Conservation (phyloP, 192 early-diverging fungal species). For the Coemansia sp. region DNA sequence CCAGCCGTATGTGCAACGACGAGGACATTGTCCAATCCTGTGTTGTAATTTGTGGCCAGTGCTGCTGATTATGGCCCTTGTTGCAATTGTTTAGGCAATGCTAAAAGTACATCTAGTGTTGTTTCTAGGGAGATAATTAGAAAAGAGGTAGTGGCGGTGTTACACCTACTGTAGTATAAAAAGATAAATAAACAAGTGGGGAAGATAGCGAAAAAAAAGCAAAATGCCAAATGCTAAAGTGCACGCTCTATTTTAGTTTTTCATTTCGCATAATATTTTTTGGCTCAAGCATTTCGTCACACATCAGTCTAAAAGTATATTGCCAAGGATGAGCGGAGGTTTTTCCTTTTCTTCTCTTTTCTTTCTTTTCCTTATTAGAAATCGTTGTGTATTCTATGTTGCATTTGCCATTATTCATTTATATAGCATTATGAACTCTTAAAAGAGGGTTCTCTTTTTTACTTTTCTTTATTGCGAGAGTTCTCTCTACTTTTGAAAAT, state of each 20-base stretch:
- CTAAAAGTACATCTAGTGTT: no score
- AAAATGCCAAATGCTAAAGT: no score
- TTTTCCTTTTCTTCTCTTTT: neutral
- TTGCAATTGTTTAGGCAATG: no score
- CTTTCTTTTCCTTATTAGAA: neutral
- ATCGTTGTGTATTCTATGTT: neutral
- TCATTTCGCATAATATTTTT: neutral
- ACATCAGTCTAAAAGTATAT: neutral
- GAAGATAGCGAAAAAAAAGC: neutral
- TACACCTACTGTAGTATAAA: neutral
- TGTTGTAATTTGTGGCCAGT: neutral
- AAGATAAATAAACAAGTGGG: neutral
- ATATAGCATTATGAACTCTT: neutral
- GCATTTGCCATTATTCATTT: neutral
- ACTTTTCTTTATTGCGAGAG: neutral
- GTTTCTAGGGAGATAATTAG: no score
- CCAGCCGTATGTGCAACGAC: constrained; percentile 31
- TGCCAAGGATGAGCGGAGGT: neutral
- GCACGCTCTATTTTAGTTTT: no score
- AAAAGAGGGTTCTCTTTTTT: neutral
- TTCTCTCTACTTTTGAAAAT: neutral
- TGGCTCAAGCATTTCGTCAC: no score
- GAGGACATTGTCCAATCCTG: constrained; percentile 11
- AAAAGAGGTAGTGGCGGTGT: no score
- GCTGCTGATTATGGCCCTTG: neutral